These are phyloP conservation scores for Fusarium temperatum DNA, from an alignment of 2,329 filamentous ascomycete species.

Conservation along the genomic window DNA sequence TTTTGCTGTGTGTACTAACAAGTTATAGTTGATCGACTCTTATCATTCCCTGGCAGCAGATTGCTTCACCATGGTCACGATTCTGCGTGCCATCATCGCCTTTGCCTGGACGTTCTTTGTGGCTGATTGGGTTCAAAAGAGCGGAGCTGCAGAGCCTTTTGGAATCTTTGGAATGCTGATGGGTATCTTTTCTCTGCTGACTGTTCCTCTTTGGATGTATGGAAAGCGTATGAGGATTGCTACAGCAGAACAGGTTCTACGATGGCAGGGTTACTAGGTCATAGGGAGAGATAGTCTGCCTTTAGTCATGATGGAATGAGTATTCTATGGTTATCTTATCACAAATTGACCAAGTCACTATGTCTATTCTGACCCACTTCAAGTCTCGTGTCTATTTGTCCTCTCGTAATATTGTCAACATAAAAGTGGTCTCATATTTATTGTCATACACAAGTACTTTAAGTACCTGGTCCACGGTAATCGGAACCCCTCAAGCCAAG, in stretches of 20 bases:
- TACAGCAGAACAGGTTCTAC: constrained; percentile 25
- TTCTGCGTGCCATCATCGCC: constrained; percentile 57
- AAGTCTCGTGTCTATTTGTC: background rate
- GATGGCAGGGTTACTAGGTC: constrained; percentile 11
- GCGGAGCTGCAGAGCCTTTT: constrained; percentile 58
- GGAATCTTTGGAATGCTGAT: constrained; percentile 49
- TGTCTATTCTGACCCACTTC: background rate
- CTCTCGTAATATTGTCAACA: background rate
- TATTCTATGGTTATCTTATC: background rate
- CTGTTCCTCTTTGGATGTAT: constrained; percentile 46
- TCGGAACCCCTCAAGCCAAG: constrained; percentile 14
- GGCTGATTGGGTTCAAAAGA: constrained; percentile 54
- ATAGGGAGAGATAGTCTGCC: background rate
- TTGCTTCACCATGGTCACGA: constrained; percentile 63
- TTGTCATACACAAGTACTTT: background rate
- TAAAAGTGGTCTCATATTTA: background rate
- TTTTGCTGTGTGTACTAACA: background rate
- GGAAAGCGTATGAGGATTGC: constrained; percentile 52
- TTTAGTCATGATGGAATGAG: background rate
- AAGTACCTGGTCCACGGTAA: background rate
- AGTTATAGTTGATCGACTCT: constrained; percentile 57
- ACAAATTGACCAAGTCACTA: too few relatives aligned
- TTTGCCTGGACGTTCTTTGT: constrained; percentile 66
- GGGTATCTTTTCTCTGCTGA: constrained; percentile 50
- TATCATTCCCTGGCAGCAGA: constrained; percentile 58